phyloP scores from a whole-genome alignment of 2,329 filamentous ascomycete species.

The Penicillium sp. region DNA sequence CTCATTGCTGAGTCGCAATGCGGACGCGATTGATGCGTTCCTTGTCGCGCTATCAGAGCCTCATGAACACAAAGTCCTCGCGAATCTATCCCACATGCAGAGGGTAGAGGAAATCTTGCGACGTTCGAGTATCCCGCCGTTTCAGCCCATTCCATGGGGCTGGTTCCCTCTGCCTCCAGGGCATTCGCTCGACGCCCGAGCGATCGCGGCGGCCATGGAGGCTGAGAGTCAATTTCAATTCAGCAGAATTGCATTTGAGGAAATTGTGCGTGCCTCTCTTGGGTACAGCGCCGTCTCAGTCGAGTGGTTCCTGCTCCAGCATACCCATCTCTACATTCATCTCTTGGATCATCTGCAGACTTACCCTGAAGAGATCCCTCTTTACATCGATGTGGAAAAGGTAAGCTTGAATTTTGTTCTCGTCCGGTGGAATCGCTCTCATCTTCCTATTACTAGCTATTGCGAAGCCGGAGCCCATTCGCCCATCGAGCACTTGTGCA shows the following conservation, averaged over 20 bases:
- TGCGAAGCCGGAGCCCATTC: constrained; percentile 38
- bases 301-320: constrained; percentile 41
- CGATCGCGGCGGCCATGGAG: constrained; percentile 36
- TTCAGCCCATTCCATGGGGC: constrained; percentile 31
- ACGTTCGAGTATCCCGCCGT: constrained; percentile 26
- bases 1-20: constrained; percentile 34
- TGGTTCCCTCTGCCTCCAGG: constrained; percentile 34
- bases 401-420: constrained; percentile 19
- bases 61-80: constrained; percentile 25
- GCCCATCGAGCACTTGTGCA: constrained; percentile 36
- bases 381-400: constrained; percentile 38
- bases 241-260: constrained; percentile 38
- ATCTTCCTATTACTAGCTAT: constrained; percentile 26
- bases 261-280: constrained; percentile 40
- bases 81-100: constrained; percentile 34
- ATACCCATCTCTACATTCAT: constrained; percentile 36
- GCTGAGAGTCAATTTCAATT: constrained; percentile 43
- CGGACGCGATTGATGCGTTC: constrained; percentile 33
- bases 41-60: constrained; percentile 29
- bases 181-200: constrained; percentile 18
- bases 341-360: constrained; percentile 32
- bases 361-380: constrained; percentile 30
- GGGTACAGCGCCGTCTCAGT: constrained; percentile 34
- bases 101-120: constrained; percentile 42
- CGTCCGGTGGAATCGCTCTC: not conserved